Conservation (phyloP, 1,284 basidiomycete genomes). For the Ceratobasidium sp. region DNA sequence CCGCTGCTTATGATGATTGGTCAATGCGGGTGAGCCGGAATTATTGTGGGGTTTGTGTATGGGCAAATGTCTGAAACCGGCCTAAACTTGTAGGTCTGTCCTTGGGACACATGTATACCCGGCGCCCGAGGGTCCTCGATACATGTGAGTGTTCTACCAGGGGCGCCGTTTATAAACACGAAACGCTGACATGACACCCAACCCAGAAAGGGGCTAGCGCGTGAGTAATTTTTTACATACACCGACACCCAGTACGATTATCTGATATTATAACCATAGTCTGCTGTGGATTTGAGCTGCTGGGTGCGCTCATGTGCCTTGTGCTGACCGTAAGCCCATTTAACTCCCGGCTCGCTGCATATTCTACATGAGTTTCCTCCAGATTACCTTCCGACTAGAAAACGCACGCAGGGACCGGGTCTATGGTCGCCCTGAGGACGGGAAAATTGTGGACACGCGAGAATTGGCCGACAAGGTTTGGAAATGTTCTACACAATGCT, state of each 20-base stretch:
- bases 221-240: neutral
- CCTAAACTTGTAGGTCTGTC: slow-evolving; percentile 16
- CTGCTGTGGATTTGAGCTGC: slow-evolving; percentile 36
- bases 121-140: slow-evolving; percentile 22
- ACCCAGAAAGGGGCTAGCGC: slow-evolving; percentile 31
- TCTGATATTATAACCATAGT: neutral
- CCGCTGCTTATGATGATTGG: slow-evolving; percentile 36
- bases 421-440: slow-evolving; percentile 17
- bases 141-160: slow-evolving; percentile 7
- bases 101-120: slow-evolving; percentile 38
- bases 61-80: neutral
- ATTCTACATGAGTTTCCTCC: no score
- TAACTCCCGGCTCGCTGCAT: neutral
- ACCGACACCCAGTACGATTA: no score
- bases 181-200: neutral
- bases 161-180: neutral
- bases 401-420: slow-evolving; percentile 31
- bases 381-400: slow-evolving; percentile 33
- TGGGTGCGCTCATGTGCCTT: slow-evolving; percentile 22
- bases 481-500: no score
- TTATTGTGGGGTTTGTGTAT: neutral
- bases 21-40: slow-evolving; percentile 25
- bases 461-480: slow-evolving; percentile 40
- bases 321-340: slow-evolving; percentile 29
- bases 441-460: slow-evolving; percentile 23